These are phyloP conservation scores for Phalaenopsis hybrid DNA, from an alignment of 116 monocot genomes.

Conservation along the genomic window DNA sequence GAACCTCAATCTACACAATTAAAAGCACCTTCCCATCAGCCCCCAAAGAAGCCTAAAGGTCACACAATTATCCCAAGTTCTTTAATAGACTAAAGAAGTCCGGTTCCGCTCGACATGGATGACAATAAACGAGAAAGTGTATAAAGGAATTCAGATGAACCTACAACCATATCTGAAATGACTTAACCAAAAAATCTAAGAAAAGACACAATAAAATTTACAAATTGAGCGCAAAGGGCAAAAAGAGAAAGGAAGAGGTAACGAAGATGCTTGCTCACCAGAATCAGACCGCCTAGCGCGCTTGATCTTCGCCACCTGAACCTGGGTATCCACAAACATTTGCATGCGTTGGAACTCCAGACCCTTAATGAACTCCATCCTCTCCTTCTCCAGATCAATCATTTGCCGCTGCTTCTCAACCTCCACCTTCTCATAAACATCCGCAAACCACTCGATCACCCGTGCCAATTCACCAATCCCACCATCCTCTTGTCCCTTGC, in stretches of 20 bases:
- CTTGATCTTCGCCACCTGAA: conserved; percentile 31
- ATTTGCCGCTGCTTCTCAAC: conserved; percentile 28
- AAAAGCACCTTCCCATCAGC: background rate
- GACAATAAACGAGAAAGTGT: background rate
- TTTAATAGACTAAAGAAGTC: background rate
- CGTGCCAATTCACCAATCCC: conserved; percentile 9
- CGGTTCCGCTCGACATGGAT: background rate
- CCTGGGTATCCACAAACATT: conserved; percentile 37
- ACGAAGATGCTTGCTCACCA: conserved; percentile 14
- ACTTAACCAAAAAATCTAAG: background rate
- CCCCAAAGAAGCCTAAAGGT: background rate
- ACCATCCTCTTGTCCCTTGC: background rate
- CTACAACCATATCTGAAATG: background rate
- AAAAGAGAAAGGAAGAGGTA: conserved; percentile 15
- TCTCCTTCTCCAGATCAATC: conserved; percentile 37
- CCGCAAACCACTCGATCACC: conserved; percentile 9
- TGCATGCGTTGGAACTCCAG: conserved; percentile 46
- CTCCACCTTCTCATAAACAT: conserved; percentile 17
- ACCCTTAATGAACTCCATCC: conserved; percentile 42
- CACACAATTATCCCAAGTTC: background rate
- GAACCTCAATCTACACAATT: background rate
- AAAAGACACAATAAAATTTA: background rate
- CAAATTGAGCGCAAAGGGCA: conserved; percentile 14
- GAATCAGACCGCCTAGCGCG: conserved; percentile 1
- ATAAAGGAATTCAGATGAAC: background rate